Base-by-base conservation (phyloP, 305 asterid species). In the Fraxinus albicans region DNA sequence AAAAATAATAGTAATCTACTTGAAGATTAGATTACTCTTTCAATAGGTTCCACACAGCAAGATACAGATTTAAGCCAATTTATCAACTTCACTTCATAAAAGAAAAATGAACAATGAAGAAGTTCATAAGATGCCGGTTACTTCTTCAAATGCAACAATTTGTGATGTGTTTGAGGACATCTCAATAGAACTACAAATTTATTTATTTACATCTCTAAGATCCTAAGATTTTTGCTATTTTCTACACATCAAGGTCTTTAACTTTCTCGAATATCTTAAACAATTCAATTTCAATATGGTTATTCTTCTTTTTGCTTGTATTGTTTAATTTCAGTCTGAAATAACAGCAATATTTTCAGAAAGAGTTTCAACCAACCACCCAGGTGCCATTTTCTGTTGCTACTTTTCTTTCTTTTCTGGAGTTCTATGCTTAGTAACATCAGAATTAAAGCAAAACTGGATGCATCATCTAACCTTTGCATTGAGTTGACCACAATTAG, bases 401-500 rank as follows among this genome's bases (percentile, higher is more conserved):
- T 19, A 58, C 69, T 55, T 5, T 4, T 53, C 9, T 53, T 13
- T 5, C 23, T 53, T 53, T 15, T 53, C 8, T 55, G 2, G 27
- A 55, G 10, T 55, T 58, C 1, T 58, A 19, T 19, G 69, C 13
- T 60, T 60, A 19, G 12, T 60, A 21, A 60, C 70, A 60, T 60
- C 70, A 60, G 70, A 60, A 60, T 19, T 21, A 60, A 60, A 60
- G 70, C 70, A 19, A 60, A 8, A 25, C 35, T 23, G n/a, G 73
- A 72, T 50, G 77, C 17, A 65, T 78, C 29, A 55, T 77, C 90
- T 90, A 60, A 95, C 97, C 97, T 94, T 96, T 50, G 80, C 86
- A 80, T 94, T 96, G 38, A 74, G 65, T 77, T 94, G 98, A 79
- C 94, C 86, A 73, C 98, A 94, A 83, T n/a, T 85, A 55, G 98